A percentile compares a stretch with the other conserved stretches of the same genome.
Conservation (phyloP, 2,329 filamentous ascomycete genomes). For the Colletotrichum aenigma region DNA sequence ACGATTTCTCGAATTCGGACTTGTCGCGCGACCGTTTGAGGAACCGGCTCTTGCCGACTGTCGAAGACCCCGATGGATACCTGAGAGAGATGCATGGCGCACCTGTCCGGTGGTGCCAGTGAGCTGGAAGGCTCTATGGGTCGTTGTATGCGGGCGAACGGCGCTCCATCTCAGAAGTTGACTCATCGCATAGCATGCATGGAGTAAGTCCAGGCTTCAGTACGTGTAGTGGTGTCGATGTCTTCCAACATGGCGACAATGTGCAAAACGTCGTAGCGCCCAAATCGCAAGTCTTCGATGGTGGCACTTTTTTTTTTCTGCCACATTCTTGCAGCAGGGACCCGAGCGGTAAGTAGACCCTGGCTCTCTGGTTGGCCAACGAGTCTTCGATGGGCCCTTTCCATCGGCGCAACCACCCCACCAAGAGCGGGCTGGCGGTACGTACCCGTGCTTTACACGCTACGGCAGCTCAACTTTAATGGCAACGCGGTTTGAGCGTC, state of each 20-base stretch:
- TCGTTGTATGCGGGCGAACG: neutral
- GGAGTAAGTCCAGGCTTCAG: neutral
- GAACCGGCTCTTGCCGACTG: constrained; percentile 40
- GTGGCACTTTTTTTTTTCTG: constrained; percentile 21
- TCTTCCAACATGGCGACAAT: neutral
- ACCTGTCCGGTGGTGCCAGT: neutral
- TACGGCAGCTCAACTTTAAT: neutral
- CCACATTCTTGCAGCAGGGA: neutral
- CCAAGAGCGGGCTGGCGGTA: neutral
- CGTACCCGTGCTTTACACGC: neutral
- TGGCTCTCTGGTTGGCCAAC: neutral
- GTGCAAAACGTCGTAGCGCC: neutral
- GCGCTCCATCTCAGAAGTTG: constrained; percentile 10
- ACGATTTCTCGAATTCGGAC: neutral
- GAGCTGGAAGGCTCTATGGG: neutral
- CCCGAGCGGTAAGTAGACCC: constrained; percentile 4
- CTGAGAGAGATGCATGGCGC: constrained; percentile 53
- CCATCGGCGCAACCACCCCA: neutral
- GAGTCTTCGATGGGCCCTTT: neutral
- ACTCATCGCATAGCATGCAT: constrained; percentile 21
- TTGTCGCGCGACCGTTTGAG: neutral
- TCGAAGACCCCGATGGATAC: constrained; percentile 71
- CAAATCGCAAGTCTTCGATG: neutral
- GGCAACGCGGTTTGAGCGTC: constrained; percentile 12
- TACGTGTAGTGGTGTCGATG: neutral